Evolutionary conservation across 805 yeast species (phyloP), one percentile per base, ranked within the genome.

Genomic region (Debaryomyces tyrocola): DNA sequence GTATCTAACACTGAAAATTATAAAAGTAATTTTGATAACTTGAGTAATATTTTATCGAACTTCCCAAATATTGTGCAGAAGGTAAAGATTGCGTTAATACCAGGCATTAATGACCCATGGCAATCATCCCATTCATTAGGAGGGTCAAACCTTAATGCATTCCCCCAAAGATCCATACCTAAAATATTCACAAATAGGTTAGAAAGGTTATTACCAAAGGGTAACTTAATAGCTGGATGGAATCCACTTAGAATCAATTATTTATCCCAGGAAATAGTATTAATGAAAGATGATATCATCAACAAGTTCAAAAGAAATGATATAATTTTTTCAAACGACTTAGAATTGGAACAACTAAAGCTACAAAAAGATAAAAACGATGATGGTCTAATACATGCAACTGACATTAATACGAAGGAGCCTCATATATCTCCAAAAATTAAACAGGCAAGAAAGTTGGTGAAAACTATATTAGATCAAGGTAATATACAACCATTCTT

Each of bases 61-160:
- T 87, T 70, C 54, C 86, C 89, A 0, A 59, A 63, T 4, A 64
- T 90, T 6, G 67, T 82, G 11, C 59, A 68, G 6, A 59, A 67
- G 6, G 75, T 86, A 24, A 82, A 85, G 43, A 64, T 94, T 24
- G 67, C 90, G 1, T 79, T 94, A 48, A 70, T 92, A 1, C 97
- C 98, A 0, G 98, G 99, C 1, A 80, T 82, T 36, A 87, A 89
- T 54, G 99, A 94, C 66, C 97, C 97, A 0, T 94, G 98, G 97
- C 83, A 84, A 31, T 80, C 94, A 0, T 73, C 84, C 45, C 78
- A 77, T 40, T 77, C 87, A 1, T 73, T 84, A 41, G 90, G 92
- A 4, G 56, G 70, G 7, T 62, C 73, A 0, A 62, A 64, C 42
- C 45, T 69, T 33, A 62, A 65, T 38, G 48, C 59, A 34, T 58